These are phyloP conservation scores for Brassica napus DNA, from an alignment of 345 rosid genomes.

Conservation along the genomic window DNA sequence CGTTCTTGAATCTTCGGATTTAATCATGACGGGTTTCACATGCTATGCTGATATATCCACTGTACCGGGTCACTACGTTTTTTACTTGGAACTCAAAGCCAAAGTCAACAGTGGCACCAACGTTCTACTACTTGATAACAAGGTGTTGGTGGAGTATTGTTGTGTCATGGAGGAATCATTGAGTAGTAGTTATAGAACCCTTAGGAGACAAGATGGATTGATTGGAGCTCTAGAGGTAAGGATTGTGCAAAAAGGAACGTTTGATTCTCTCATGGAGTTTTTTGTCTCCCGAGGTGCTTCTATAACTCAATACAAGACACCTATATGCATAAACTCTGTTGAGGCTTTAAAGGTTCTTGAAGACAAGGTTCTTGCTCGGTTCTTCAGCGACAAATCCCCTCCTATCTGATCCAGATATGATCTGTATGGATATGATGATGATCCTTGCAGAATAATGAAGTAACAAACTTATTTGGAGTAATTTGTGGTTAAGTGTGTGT, in stretches of 20 bases:
- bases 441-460: background rate
- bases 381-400: background rate
- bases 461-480: no score
- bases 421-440: background rate
- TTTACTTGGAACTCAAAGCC: background rate
- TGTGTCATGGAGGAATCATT: background rate
- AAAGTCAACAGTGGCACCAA: background rate
- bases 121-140: background rate
- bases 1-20: background rate
- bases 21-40: background rate
- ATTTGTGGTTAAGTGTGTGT: no score
- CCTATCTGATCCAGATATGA: background rate
- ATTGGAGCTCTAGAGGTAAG: background rate
- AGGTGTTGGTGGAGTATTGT: background rate
- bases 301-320: background rate
- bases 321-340: background rate
- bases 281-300: background rate
- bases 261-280: background rate
- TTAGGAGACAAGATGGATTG: background rate
- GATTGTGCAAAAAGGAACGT: background rate
- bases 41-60: background rate
- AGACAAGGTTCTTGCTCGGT: background rate
- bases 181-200: background rate
- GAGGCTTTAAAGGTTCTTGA: background rate
- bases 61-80: background rate